A percentile compares a stretch with the other conserved stretches of the same genome.
Evolutionary conservation across 208 protist genomes (phyloP).

Genomic region (Leishmania tropica): DNA sequence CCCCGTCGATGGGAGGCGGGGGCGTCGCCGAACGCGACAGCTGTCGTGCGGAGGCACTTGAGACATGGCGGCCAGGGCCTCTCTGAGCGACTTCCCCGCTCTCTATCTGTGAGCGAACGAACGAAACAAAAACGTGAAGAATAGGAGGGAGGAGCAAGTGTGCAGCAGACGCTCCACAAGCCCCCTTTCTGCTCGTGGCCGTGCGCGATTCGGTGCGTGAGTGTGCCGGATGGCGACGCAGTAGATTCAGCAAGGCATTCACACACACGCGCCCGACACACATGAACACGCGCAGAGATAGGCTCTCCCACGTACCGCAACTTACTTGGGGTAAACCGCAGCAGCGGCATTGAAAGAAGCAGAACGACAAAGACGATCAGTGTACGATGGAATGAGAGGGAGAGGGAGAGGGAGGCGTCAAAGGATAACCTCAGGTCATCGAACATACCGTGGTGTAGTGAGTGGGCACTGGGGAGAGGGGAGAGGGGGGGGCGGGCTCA

Average conservation of each 20-base stretch:
- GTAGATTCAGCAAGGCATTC: background rate
- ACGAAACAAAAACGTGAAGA: background rate
- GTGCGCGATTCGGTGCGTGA: background rate
- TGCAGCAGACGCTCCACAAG: too few relatives aligned
- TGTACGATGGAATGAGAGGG: background rate
- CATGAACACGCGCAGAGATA: background rate
- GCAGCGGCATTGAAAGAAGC: background rate
- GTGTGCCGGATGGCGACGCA: background rate
- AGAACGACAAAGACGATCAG: background rate
- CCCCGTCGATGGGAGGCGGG: slow-evolving; percentile 17
- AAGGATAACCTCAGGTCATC: background rate
- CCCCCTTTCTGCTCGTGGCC: background rate
- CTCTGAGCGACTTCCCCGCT: background rate
- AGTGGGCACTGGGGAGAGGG: background rate
- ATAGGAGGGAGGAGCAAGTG: background rate
- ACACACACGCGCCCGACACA: background rate
- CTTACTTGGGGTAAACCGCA: background rate
- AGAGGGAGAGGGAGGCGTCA: background rate
- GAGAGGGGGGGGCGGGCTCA: background rate
- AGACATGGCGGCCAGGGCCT: background rate
- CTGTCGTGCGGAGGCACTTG: slow-evolving; percentile 4
- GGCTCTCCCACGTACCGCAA: background rate
- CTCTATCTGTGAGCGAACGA: background rate
- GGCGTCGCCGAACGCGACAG: slow-evolving; percentile 15
- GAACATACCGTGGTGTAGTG: background rate